Percentiles rank a stretch among this genome's conserved stretches.
Conservation (phyloP, 2,329 filamentous ascomycete species). For the Leptoxyphium fumago region DNA sequence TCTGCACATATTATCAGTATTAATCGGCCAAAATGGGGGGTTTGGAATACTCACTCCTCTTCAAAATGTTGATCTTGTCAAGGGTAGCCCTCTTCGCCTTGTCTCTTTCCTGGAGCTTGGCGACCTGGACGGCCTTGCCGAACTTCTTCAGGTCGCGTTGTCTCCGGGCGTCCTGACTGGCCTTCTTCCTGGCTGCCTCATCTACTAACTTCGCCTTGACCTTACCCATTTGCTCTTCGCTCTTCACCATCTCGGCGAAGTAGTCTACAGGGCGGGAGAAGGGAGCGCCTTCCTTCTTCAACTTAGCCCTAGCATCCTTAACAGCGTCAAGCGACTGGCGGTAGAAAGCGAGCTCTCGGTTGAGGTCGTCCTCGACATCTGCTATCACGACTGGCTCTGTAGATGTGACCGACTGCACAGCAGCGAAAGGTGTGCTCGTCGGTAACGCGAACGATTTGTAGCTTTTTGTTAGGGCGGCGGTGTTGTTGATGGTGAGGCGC, state of each 20-base stretch:
- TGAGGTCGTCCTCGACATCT: conserved; percentile 81
- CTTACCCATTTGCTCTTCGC: conserved; percentile 94
- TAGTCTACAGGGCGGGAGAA: conserved; percentile 89
- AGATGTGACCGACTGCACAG: conserved; percentile 65
- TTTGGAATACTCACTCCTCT: conserved; percentile 61
- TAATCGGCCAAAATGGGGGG: background rate
- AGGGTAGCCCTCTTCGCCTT: conserved; percentile 86
- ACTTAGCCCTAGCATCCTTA: conserved; percentile 52
- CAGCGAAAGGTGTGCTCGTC: conserved; percentile 59
- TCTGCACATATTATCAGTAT: conserved; percentile 38
- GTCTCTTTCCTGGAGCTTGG: conserved; percentile 84
- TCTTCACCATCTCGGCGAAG: conserved; percentile 98
- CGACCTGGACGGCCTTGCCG: conserved; percentile 93
- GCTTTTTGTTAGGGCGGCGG: conserved; percentile 64
- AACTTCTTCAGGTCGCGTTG: conserved; percentile 97
- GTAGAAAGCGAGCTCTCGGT: conserved; percentile 87
- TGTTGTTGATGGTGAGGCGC: conserved; percentile 95
- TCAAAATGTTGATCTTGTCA: conserved; percentile 88
- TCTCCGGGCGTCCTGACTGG: conserved; percentile 76
- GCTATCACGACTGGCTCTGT: conserved; percentile 54
- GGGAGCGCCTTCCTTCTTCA: conserved; percentile 68
- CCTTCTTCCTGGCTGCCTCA: conserved; percentile 84
- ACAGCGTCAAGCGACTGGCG: conserved; percentile 73
- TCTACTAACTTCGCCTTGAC: conserved; percentile 88
- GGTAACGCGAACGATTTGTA: conserved; percentile 66